Evolutionary conservation across 129 eudicot genomes (phyloP).

Genomic region (Artemisia tridentata): DNA sequence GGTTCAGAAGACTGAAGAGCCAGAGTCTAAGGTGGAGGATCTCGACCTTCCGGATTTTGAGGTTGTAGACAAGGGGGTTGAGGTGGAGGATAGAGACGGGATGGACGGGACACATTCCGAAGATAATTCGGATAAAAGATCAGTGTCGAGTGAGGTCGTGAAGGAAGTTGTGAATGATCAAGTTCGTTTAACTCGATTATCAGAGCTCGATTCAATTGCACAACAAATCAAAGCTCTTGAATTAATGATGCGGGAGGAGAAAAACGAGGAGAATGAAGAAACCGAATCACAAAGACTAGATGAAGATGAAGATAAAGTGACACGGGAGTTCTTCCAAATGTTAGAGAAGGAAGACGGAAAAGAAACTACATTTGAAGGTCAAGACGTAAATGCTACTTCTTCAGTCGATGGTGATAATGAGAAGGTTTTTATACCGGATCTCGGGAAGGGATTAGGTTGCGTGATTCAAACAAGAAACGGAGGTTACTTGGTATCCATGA

Average conservation of each 20-base stretch:
- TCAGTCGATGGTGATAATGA: constrained; percentile 28
- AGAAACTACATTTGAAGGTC: constrained; percentile 24
- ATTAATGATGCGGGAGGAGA: constrained; percentile 68
- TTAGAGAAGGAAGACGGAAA: constrained; percentile 53
- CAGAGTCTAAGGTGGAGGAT: constrained; percentile 47
- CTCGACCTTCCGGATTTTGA: constrained; percentile 78
- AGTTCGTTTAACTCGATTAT: constrained; percentile 44
- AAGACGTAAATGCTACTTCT: constrained; percentile 17
- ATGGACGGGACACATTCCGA: constrained; percentile 49
- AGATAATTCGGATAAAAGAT: constrained; percentile 53
- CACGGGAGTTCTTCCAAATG: constrained; percentile 78
- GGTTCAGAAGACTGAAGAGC: constrained; percentile 36
- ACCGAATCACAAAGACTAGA: constrained; percentile 63
- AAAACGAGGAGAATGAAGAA: constrained; percentile 40
- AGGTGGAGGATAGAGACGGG: constrained; percentile 51
- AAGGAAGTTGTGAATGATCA: constrained; percentile 95
- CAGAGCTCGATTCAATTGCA: constrained; percentile 85
- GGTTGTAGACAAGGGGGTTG: constrained; percentile 90
- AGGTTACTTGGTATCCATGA: constrained; percentile 76
- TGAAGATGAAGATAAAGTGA: constrained; percentile 84
- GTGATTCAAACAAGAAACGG: constrained; percentile 89
- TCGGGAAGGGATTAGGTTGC: constrained; percentile 88
- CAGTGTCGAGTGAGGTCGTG: constrained; percentile 79
- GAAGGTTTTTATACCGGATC: constrained; percentile 69
- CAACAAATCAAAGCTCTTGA: constrained; percentile 96